Percentiles rank a stretch among this genome's conserved stretches.
Evolutionary conservation across 129 eudicot genomes (phyloP).

Genomic region (Flaveria trinervia): DNA sequence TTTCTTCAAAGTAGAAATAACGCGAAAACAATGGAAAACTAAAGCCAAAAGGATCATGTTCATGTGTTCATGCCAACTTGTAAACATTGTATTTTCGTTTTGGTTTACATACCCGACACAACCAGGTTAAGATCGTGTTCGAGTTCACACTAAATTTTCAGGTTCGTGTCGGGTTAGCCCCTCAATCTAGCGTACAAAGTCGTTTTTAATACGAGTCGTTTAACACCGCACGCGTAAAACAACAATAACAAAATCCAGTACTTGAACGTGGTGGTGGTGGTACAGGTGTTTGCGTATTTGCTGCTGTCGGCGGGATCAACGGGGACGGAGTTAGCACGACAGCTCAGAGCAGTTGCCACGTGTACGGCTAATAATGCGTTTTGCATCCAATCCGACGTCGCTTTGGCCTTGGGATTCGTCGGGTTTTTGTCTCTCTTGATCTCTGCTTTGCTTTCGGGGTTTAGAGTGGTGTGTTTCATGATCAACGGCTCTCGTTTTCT

Average conservation of each 20-base stretch:
- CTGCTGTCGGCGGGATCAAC: conserved; percentile 66
- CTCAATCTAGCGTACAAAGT: too few relatives aligned
- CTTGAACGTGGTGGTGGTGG: conserved; percentile 23
- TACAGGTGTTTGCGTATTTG: conserved; percentile 65
- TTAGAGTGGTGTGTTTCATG: conserved; percentile 56
- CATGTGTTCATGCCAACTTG: too few relatives aligned
- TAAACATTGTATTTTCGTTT: too few relatives aligned
- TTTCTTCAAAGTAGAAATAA: too few relatives aligned
- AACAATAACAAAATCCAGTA: neutral
- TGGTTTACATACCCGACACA: too few relatives aligned
- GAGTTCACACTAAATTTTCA: too few relatives aligned
- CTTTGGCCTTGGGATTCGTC: conserved; percentile 59
- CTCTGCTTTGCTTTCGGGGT: conserved; percentile 65
- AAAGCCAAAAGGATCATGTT: too few relatives aligned
- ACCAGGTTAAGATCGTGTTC: too few relatives aligned
- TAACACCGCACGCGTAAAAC: too few relatives aligned
- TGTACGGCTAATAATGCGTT: conserved; percentile 50
- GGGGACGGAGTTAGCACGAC: conserved; percentile 59
- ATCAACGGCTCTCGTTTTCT: conserved; percentile 73
- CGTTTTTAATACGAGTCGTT: too few relatives aligned
- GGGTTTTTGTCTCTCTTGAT: conserved; percentile 54
- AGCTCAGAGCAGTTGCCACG: conserved; percentile 47
- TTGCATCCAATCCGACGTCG: conserved; percentile 62
- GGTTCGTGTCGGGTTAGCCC: too few relatives aligned
- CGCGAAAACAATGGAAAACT: too few relatives aligned